Evolutionary conservation across 83 land plant genomes (phyloP).

Genomic region (Picea abies): DNA sequence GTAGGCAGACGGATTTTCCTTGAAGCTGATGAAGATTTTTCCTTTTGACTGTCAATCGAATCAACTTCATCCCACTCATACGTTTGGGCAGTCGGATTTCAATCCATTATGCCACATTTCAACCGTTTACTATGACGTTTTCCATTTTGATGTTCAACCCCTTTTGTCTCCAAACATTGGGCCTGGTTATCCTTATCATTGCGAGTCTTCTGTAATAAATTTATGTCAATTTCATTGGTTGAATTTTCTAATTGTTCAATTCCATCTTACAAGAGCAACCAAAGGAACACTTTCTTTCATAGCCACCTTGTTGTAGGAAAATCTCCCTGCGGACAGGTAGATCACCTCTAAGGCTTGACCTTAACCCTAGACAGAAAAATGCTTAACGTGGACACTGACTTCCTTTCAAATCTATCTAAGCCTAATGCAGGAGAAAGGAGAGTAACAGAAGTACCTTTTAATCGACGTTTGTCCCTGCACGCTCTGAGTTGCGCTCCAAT

Average conservation of each 20-base stretch:
- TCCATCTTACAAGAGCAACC: background rate
- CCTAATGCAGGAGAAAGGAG: too few relatives aligned
- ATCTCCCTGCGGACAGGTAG: too few relatives aligned
- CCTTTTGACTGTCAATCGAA: background rate
- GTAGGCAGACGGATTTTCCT: background rate
- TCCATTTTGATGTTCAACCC: background rate
- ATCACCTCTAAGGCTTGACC: too few relatives aligned
- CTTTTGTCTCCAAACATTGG: background rate
- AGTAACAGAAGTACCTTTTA: too few relatives aligned
- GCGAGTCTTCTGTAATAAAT: background rate
- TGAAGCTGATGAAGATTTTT: slow-evolving; percentile 4
- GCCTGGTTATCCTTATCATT: background rate
- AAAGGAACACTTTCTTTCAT: background rate
- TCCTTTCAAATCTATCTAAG: too few relatives aligned
- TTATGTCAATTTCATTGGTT: background rate
- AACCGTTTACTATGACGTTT: background rate
- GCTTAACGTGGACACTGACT: too few relatives aligned
- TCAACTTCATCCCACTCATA: background rate
- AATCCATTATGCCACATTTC: slow-evolving; percentile 2
- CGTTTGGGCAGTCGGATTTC: slow-evolving; percentile 1
- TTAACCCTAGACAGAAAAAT: too few relatives aligned
- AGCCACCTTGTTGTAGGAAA: too few relatives aligned
- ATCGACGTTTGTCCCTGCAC: too few relatives aligned
- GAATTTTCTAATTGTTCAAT: background rate
- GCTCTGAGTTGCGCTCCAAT: too few relatives aligned